Evolutionary conservation across 805 yeast genomes (phyloP).

Genomic region (Saccharomycopsis javanensis): DNA sequence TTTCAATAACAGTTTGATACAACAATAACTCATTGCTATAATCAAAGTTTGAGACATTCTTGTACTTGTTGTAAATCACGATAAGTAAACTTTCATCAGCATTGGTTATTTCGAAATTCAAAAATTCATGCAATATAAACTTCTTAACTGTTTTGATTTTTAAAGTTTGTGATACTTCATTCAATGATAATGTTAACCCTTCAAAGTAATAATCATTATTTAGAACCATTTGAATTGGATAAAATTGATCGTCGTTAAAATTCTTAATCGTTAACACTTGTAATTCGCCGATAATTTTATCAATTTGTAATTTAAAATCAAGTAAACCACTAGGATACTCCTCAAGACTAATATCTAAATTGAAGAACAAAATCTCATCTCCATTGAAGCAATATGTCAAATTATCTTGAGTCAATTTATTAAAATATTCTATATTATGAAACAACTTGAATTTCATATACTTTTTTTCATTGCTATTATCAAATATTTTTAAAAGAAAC

Average conservation of each 20-base stretch:
- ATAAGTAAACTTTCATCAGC: conserved; percentile 10
- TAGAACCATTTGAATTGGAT: conserved; percentile 23
- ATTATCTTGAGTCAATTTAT: conserved; percentile 21
- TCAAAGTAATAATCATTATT: conserved; percentile 31
- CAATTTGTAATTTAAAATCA: conserved; percentile 1
- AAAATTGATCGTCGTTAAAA: conserved; percentile 21
- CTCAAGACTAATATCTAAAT: background rate
- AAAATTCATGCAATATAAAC: conserved; percentile 36
- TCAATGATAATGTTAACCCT: conserved; percentile 31
- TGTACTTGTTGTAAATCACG: conserved; percentile 26
- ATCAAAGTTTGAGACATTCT: conserved; percentile 29
- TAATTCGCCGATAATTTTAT: conserved; percentile 6
- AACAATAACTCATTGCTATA: conserved; percentile 39
- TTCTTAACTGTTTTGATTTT: conserved; percentile 30
- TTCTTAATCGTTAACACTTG: conserved; percentile 23
- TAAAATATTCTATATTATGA: conserved; percentile 20
- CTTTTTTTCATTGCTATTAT: background rate
- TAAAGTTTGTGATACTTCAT: conserved; percentile 20
- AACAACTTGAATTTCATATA: conserved; percentile 16
- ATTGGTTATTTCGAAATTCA: conserved; percentile 32
- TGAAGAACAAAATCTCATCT: conserved; percentile 24
- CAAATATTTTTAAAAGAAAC: conserved; percentile 18
- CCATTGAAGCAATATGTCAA: conserved; percentile 33
- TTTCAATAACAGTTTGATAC: conserved; percentile 26
- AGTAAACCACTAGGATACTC: background rate